Base-by-base conservation (phyloP, 2,329 filamentous ascomycete genomes). In the Colletotrichum sp. region DNA sequence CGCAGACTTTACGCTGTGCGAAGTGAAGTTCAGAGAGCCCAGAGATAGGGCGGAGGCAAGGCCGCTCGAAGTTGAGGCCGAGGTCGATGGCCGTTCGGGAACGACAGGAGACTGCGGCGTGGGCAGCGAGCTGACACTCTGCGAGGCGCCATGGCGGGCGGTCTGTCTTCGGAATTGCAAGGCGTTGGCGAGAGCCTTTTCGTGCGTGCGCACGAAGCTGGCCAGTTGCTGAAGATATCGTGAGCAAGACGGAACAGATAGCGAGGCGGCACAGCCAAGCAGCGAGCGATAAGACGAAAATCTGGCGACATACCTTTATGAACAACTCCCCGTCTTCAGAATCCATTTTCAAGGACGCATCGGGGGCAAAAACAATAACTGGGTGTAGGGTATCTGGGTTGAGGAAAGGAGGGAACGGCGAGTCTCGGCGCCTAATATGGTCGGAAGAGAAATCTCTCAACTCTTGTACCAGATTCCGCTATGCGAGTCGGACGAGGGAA, bases 181-280 rank as follows among this genome's bases (percentile, higher is more conserved):
- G 81, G 96, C 96, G 88, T 99, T 99, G 83, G 97, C 97, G 78
- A 99, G 92, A 49, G 96, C 96, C 87, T 98, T 98, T 87, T 99
- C 97, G 88, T 99, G 96, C 72, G 96, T 98, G 78, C 96, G 95
- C 86, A 99, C 96, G 87, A 98, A 99, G 87, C 94, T 94, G 83
- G 96, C 96, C 84, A 99, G 91, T 90, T 98, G 97, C 96, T 98
- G 84, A 66, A 52, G 26, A 36, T 21, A 21, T 59, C 64, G 44
- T 60, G 60, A 63, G 72, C 49, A 77, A 63, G 28, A 26, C 21
- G 15, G 39, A 28, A 62, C 52, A 39, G 30, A 34, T 30, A 32
- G 34, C 21, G 8, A 28, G 34, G 59, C 59, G 24, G 32, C 57
- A 36, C 21, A 18, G 36, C 73, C 52, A 3, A n/a, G 39, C 21